phyloP scores from a whole-genome alignment of 1,284 basidiomycete genomes.

The Trichosporon ovoides region DNA sequence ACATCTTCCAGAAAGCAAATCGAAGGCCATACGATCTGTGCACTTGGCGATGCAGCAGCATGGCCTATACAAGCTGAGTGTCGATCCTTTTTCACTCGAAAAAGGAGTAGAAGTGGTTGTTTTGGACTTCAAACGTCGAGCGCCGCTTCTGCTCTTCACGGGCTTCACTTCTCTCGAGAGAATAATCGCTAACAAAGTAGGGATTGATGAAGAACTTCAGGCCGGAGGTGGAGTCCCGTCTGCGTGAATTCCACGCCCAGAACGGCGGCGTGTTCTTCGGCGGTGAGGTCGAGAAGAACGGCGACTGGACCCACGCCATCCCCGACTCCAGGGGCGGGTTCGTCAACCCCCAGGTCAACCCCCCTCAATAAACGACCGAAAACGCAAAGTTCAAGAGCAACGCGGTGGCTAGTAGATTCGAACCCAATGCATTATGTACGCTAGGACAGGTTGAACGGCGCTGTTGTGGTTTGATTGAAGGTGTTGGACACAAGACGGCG shows the following conservation, averaged over 20 bases:
- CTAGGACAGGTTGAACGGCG: no score
- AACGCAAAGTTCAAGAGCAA: not conserved
- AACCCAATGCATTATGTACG: conserved; percentile 15
- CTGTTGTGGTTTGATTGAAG: no score
- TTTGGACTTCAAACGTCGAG: no score
- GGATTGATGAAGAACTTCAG: conserved; percentile 95
- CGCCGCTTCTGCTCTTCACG: no score
- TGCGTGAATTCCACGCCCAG: conserved; percentile 68
- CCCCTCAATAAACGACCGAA: conserved; percentile 8
- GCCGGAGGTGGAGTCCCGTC: conserved; percentile 83
- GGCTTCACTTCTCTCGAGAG: no score
- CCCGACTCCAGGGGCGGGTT: conserved; percentile 70
- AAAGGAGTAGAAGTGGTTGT: no score
- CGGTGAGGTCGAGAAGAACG: conserved; percentile 67
- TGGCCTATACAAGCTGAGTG: conserved; percentile 84
- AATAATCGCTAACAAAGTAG: conserved; percentile 84
- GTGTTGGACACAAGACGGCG: no score
- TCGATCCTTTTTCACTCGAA: no score
- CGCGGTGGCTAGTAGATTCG: not conserved
- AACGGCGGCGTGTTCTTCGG: conserved; percentile 87
- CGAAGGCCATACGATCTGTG: conserved; percentile 93
- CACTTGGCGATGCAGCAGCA: conserved; percentile 92
- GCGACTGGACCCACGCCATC: conserved; percentile 65
- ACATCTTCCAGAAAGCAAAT: conserved; percentile 73
- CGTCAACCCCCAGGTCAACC: conserved; percentile 25